A percentile compares a stretch with the other conserved stretches of the same genome.
These are phyloP conservation scores for Polyplosphaeria fusca DNA, from an alignment of 495 filamentous ascomycete species.

Conservation along the genomic window DNA sequence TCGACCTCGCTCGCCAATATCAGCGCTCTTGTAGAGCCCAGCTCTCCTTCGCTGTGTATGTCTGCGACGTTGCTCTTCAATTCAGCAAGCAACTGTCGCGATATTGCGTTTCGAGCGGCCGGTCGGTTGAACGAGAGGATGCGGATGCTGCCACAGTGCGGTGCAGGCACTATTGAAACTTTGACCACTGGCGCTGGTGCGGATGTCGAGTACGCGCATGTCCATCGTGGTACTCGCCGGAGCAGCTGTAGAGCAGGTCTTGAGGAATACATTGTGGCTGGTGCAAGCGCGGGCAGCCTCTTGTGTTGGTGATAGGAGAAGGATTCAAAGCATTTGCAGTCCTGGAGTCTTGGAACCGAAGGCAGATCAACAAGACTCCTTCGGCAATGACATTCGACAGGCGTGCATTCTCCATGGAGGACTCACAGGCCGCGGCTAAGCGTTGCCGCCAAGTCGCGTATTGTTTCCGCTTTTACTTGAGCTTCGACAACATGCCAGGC, in stretches of 20 bases:
- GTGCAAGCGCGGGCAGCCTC: no score
- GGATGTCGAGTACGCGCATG: conserved; percentile 35
- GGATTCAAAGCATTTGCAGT: no score
- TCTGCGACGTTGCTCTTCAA: conserved; percentile 66
- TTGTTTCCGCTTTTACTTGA: no score
- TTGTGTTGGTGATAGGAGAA: no score
- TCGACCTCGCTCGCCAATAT: conserved; percentile 77
- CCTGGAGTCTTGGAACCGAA: no score
- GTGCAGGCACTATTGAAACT: conserved; percentile 68
- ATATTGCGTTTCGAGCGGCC: conserved; percentile 83
- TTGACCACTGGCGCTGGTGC: conserved; percentile 57
- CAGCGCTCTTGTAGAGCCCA: conserved; percentile 67
- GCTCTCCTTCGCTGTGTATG: conserved; percentile 64
- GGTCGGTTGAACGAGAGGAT: conserved; percentile 85
- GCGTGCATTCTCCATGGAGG: no score
- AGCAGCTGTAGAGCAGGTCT: neutral
- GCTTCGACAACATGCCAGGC: no score
- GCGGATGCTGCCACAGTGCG: conserved; percentile 78
- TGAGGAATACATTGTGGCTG: no score
- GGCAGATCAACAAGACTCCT: no score
- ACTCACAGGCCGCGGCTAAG: no score
- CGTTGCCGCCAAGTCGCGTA: no score
- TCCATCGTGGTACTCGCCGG: conserved; percentile 16
- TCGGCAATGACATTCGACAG: no score
- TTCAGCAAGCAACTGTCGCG: conserved; percentile 65